Conservation (phyloP, 2,329 filamentous ascomycete genomes). For the Botryotinia globosa region DNA sequence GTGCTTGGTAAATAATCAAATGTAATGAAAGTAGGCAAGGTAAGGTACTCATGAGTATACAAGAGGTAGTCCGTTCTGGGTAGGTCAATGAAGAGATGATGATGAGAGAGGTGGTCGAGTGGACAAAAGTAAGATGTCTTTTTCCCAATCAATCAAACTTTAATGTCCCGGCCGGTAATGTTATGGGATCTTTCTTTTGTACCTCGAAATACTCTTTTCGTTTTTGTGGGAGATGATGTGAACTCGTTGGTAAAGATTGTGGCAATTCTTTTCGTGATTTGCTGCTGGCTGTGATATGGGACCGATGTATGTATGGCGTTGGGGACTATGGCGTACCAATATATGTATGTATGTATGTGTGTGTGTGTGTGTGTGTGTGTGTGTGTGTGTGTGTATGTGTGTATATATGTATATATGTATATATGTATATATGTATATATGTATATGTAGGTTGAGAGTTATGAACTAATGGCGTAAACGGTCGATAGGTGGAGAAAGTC, state of each 20-base stretch:
- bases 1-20: not conserved
- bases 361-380: too few species aligned
- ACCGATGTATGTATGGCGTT: constrained; percentile 2
- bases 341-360: constrained; percentile 16
- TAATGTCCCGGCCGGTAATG: not conserved
- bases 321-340: constrained; percentile 4
- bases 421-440: constrained; percentile 14
- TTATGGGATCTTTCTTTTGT: not conserved
- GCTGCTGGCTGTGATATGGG: constrained; percentile 8
- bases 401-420: constrained; percentile 15
- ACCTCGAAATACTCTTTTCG: not conserved
- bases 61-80: constrained; percentile 7
- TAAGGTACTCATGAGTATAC: not conserved
- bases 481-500: not conserved
- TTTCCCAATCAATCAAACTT: not conserved
- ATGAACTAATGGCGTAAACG: not conserved
- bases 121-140: not conserved
- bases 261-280: not conserved
- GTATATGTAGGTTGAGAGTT: not conserved
- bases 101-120: not conserved
- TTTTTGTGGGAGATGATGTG: not conserved
- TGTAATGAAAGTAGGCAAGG: not conserved
- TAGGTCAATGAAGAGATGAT: not conserved
- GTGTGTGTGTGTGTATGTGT: too few species aligned
- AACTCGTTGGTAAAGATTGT: not conserved